These are phyloP conservation scores for Tylopilus vinaceipallidus DNA, from an alignment of 768 basidiomycete genomes.

Conservation along the genomic window DNA sequence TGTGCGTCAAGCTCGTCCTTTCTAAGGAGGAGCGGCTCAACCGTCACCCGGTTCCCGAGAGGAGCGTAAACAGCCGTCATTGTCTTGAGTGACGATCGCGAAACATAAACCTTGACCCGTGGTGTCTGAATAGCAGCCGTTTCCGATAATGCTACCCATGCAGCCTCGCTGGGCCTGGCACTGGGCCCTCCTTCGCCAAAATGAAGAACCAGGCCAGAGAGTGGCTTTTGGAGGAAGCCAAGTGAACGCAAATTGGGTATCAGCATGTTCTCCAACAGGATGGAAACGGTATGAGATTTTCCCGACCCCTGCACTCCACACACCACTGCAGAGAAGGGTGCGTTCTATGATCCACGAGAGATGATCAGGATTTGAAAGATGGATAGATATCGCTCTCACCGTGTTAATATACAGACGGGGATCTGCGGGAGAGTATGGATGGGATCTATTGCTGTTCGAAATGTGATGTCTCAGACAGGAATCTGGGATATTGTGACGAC, in stretches of 20 bases:
- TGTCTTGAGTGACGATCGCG: conserved; percentile 57
- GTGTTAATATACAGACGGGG: conserved; percentile 67
- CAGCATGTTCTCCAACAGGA: conserved; percentile 68
- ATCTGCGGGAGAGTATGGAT: conserved; percentile 37
- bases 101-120: conserved; percentile 51
- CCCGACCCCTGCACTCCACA: conserved; percentile 79
- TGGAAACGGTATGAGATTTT: conserved; percentile 70
- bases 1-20: conserved; percentile 65
- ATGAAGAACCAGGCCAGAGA: conserved; percentile 66
- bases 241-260: conserved; percentile 48
- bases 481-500: conserved; percentile 5
- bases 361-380: not conserved
- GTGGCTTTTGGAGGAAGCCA: conserved; percentile 51
- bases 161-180: conserved; percentile 63
- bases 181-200: conserved; percentile 63
- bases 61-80: conserved; percentile 57
- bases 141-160: conserved; percentile 49
- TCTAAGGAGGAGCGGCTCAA: conserved; percentile 54
- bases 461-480: not conserved
- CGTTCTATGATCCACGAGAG: conserved; percentile 44
- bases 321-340: conserved; percentile 72
- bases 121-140: conserved; percentile 34
- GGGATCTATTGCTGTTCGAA: conserved; percentile 32
- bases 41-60: conserved; percentile 46
- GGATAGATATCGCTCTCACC: conserved; percentile 32